Evolutionary conservation across 306 rosid species (phyloP), one percentile per base, ranked within the genome.

Genomic region (Quercus mongolica): DNA sequence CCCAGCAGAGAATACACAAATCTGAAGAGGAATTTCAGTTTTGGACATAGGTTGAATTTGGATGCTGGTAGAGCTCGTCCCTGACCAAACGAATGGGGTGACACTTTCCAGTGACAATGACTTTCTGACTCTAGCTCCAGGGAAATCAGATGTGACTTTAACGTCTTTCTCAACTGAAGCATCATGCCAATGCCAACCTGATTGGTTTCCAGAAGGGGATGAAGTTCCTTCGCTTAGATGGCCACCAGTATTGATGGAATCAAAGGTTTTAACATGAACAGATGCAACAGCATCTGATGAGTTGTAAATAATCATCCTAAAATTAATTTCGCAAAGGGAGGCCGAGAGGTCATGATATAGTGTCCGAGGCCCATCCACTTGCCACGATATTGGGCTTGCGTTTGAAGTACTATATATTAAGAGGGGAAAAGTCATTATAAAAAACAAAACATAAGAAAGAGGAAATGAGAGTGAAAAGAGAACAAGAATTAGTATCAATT

Each of bases 131-230:
- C 71, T 88, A 67, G 79, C 38, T 76, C 86, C 94, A 18, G 13
- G 23, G 78, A 70, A 86, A 62, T 82, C 92, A 56, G 97, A 81
- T 26, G 91, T 70, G 23, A 85, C 92, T 78, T 91, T 95, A 52
- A 76, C 79, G 79, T 91, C 98, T 71, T 80, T 87, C 55, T 17
- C 89, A 54, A 81, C 81, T 7, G 94, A 80, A 80, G 85, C 86
- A 71, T 91, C 92, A 80, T 90, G 89, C 98, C 98, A 91, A 80
- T 90, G 89, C 99, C 99, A 95, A 30, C 99, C 99, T 71, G 82
- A 89, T 83, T 81, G 97, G 81, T 79, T 87, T 58, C 88, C 88
- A 20, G 85, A 76, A 12, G 84, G 75, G 52, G 79, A 77, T 21
- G 80, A 62, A 71, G 79, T 85, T 75, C 70, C 75, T 58, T 69